Base-by-base conservation (phyloP, 2,329 filamentous ascomycete species). In the Emericellopsis atlantica region DNA sequence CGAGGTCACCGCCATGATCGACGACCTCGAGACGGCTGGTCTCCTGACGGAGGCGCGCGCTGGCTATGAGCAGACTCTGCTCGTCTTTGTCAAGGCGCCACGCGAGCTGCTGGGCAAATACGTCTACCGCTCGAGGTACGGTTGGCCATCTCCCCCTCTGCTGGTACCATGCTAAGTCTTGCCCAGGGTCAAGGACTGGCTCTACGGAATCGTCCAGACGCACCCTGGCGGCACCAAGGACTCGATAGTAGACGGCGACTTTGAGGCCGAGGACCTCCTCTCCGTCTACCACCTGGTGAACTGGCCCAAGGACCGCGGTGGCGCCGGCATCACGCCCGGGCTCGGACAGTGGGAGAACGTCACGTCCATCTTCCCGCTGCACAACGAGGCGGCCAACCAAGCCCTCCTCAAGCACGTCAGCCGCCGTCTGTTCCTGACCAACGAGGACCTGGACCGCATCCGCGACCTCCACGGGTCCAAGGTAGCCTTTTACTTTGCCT, bases 401-500 rank as follows among this genome's bases (percentile, higher is more conserved):
- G 59, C 67, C 10, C 60, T 81, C 43, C 59, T 83, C 15, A 61
- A 67, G n/a, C 68, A 73, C 45, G 65, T 78, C 50, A 75, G 72
- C 51, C 67, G 61, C 44, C 66, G 64, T 31, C 54, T 76, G 0
- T 64, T 76, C 36, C 54, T 79, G 18, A 68, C 61, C 6, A 45
- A 60, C 9, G 58, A 69, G 31, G 64, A 75, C 45, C 59, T 81
- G 4, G 78, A 82, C 50, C 58, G 64, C 9, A 77, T 83, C 37
- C 67, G 78, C 9, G 64, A 81, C 45, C 57, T 79, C 4, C 75
- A 79, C 49, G 80, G 79, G 8, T 66, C 79, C 45, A 79, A 80
- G 59, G 75, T 86, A 40, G 84, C 81, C 4, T 88, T 84, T 52
- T 89, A 89, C 59, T 89, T 86, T 54, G 82, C 82, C n/a, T 89